These are phyloP conservation scores for Misopates orontium DNA, from an alignment of 257 asterid genomes.

Conservation along the genomic window DNA sequence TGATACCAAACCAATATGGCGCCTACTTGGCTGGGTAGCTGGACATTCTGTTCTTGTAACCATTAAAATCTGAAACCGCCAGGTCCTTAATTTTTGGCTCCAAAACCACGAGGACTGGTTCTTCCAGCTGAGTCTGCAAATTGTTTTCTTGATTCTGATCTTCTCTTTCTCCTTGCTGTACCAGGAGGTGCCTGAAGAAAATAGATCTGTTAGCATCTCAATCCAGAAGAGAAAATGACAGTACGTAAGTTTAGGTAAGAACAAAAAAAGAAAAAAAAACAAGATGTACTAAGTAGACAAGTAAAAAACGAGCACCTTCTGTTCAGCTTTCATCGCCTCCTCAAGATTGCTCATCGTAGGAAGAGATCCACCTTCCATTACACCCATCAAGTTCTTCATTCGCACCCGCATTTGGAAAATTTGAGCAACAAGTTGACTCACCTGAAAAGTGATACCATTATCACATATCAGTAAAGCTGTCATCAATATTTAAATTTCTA, in stretches of 20 bases:
- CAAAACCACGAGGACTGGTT: slow-evolving; percentile 86
- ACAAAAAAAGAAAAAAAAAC: too few relatives aligned
- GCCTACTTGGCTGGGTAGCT: too few relatives aligned
- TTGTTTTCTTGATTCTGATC: slow-evolving; percentile 66
- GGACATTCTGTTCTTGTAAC: not conserved
- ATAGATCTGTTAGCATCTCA: not conserved
- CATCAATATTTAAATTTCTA: not conserved
- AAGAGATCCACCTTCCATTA: slow-evolving; percentile 91
- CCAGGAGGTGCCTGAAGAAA: slow-evolving; percentile 83
- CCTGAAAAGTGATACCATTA: slow-evolving; percentile 42
- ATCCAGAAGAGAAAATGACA: not conserved
- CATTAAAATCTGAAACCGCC: not conserved
- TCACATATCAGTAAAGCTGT: slow-evolving; percentile 17
- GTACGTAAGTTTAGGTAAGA: not conserved
- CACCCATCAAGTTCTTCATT: slow-evolving; percentile 96
- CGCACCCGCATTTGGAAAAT: slow-evolving; percentile 96
- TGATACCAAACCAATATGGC: too few relatives aligned
- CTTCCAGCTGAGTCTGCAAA: slow-evolving; percentile 66
- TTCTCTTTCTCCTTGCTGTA: slow-evolving; percentile 83
- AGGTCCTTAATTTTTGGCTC: slow-evolving; percentile 50
- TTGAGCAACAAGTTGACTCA: slow-evolving; percentile 91
- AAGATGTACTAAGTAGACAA: too few relatives aligned
- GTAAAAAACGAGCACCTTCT: slow-evolving; percentile 49
- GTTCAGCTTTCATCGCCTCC: slow-evolving; percentile 82
- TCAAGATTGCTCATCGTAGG: slow-evolving; percentile 82